These are phyloP conservation scores for Herpetospermum pedunculosum DNA, from an alignment of 306 rosid species.

Conservation along the genomic window DNA sequence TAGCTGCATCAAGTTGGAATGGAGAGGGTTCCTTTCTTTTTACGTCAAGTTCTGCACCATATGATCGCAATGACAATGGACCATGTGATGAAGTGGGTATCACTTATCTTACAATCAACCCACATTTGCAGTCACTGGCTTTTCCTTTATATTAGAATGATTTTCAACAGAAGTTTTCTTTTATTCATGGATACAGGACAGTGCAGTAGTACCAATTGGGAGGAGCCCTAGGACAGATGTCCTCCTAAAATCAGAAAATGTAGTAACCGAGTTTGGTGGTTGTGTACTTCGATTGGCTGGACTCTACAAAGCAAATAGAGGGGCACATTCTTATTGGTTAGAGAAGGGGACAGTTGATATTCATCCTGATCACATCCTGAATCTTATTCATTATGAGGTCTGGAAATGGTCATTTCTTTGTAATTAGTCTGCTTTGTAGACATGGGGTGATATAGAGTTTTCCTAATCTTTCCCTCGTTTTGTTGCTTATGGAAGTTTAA, in stretches of 20 bases:
- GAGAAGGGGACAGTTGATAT: constrained; percentile 64
- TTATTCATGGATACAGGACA: constrained; percentile 42
- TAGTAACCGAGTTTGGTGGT: constrained; percentile 68
- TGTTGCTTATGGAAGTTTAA: not conserved
- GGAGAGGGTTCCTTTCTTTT: constrained; percentile 81
- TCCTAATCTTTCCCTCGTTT: not conserved
- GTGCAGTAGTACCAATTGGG: constrained; percentile 76
- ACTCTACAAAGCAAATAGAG: constrained; percentile 86
- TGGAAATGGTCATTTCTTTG: constrained; percentile 16
- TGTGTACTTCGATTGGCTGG: constrained; percentile 77
- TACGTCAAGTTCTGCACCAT: constrained; percentile 93
- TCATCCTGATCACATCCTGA: constrained; percentile 79
- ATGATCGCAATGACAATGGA: constrained; percentile 76
- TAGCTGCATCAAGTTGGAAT: constrained; percentile 61
- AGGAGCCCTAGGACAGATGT: constrained; percentile 82
- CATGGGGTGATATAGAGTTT: not conserved
- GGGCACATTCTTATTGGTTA: constrained; percentile 81
- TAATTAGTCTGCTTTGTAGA: not conserved
- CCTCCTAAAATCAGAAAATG: constrained; percentile 72
- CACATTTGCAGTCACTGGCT: not conserved
- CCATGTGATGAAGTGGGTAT: constrained; percentile 69
- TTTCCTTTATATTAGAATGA: not conserved
- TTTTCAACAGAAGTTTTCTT: not conserved
- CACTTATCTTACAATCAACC: constrained; percentile 8
- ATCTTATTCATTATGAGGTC: constrained; percentile 96